Conservation (phyloP, 2,329 filamentous ascomycete genomes). For the Xylariaceae sp. region DNA sequence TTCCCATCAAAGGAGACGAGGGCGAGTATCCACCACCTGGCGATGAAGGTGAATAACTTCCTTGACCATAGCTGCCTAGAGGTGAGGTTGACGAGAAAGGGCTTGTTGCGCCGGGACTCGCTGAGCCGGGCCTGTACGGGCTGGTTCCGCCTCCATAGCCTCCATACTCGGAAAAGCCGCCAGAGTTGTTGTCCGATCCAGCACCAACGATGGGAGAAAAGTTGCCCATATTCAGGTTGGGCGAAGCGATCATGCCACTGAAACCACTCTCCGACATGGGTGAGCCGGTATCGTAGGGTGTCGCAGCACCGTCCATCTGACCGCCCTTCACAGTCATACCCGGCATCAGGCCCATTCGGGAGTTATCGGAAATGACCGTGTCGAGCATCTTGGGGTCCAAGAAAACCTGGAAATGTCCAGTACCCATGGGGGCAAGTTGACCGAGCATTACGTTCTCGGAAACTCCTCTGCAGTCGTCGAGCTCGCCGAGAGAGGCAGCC, state of each 20-base stretch:
- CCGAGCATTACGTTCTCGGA: conserved; percentile 99
- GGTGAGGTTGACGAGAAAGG: conserved; percentile 71
- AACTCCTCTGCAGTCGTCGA: conserved; percentile 96
- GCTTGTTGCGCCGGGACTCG: conserved; percentile 70
- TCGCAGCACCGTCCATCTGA: conserved; percentile 79
- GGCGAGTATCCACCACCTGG: conserved; percentile 74
- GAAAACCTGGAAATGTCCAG: conserved; percentile 90
- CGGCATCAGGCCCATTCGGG: conserved; percentile 76
- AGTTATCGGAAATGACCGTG: conserved; percentile 90
- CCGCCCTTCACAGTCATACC: conserved; percentile 74
- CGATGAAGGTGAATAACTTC: conserved; percentile 73
- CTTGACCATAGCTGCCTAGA: conserved; percentile 49
- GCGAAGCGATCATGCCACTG: conserved; percentile 58
- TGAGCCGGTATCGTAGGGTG: conserved; percentile 88
- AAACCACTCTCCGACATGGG: conserved; percentile 72
- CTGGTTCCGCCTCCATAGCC: conserved; percentile 53
- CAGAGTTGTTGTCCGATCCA: conserved; percentile 68
- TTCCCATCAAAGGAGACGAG: conserved; percentile 66
- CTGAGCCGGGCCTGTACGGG: conserved; percentile 55
- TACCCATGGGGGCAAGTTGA: conserved; percentile 94
- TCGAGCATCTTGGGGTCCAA: conserved; percentile 95
- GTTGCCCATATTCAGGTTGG: conserved; percentile 52
- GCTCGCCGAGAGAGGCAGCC: conserved; percentile 87
- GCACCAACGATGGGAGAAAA: conserved; percentile 77
- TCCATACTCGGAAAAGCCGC: conserved; percentile 63